Conservation (phyloP, 1,284 basidiomycete genomes). For the Serendipita sp. region DNA sequence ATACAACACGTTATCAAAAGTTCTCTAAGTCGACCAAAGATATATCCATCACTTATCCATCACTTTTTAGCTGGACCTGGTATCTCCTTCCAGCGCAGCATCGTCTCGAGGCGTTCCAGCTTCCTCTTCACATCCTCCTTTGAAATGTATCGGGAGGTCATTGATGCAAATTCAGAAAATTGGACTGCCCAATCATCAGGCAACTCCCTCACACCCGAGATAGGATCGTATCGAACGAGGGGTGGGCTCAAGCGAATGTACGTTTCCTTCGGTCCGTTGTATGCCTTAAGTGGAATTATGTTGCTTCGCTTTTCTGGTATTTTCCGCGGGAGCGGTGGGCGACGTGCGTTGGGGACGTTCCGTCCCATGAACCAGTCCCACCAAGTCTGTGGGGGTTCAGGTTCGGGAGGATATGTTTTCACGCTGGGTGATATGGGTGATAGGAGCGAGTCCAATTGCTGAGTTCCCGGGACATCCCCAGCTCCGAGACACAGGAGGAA, state of each 20-base stretch:
- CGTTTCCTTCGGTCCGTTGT: background rate
- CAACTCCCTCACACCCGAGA: background rate
- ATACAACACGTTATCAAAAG: too few species aligned
- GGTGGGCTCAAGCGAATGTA: background rate
- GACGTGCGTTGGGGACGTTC: background rate
- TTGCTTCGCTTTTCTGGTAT: background rate
- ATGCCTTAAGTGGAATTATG: background rate
- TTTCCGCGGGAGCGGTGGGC: background rate
- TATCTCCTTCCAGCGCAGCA: conserved; percentile 5
- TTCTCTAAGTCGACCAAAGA: too few species aligned
- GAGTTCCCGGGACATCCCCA: background rate
- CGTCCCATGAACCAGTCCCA: conserved; percentile 2
- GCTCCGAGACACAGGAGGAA: background rate
- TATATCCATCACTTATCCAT: background rate
- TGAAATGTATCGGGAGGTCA: background rate
- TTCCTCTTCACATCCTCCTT: background rate
- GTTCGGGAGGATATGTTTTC: too few species aligned
- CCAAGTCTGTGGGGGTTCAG: background rate
- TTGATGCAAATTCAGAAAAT: background rate
- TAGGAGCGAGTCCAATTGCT: background rate
- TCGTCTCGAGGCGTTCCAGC: background rate
- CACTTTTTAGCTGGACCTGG: background rate
- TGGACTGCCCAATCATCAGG: background rate
- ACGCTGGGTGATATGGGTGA: too few species aligned
- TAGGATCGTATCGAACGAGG: background rate